phyloP scores from a whole-genome alignment of 2,329 filamentous ascomycete genomes.

The Apiospora arundinis region DNA sequence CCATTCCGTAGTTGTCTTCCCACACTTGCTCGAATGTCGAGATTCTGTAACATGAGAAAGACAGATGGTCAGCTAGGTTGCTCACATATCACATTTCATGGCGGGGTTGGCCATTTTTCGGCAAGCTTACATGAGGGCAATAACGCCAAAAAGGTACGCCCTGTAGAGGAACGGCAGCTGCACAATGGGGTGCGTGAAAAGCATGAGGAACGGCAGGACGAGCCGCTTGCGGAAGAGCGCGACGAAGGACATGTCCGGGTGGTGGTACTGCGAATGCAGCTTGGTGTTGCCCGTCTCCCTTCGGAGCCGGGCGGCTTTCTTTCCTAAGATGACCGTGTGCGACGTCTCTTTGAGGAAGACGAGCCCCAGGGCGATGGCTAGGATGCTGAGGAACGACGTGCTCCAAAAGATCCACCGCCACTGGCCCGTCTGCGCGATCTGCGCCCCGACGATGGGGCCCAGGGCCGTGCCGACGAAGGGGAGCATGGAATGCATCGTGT shows the following conservation, averaged over 20 bases:
- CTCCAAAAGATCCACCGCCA: constrained; percentile 57
- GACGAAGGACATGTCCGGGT: constrained; percentile 40
- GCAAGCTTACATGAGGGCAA: constrained; percentile 52
- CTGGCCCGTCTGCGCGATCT: constrained; percentile 45
- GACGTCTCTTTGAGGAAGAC: constrained; percentile 53
- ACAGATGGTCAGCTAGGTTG: neutral
- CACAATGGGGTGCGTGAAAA: constrained; percentile 53
- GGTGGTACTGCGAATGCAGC: constrained; percentile 33
- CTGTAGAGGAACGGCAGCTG: constrained; percentile 51
- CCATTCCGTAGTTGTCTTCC: constrained; percentile 47
- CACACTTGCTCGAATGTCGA: constrained; percentile 40
- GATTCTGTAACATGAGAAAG: neutral
- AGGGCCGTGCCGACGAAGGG: constrained; percentile 41
- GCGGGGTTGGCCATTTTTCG: neutral
- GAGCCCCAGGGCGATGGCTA: constrained; percentile 41
- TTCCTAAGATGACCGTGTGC: constrained; percentile 44
- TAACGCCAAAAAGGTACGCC: constrained; percentile 52
- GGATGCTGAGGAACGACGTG: constrained; percentile 44
- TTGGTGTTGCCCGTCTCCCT: constrained; percentile 39
- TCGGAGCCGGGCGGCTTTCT: constrained; percentile 39
- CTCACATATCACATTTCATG: neutral
- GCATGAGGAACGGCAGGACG: constrained; percentile 50
- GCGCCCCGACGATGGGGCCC: constrained; percentile 46
- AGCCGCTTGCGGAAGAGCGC: constrained; percentile 44
- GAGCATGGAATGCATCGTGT: constrained; percentile 48